Conservation (phyloP, 257 asterid genomes). For the Gentiana straminea region DNA sequence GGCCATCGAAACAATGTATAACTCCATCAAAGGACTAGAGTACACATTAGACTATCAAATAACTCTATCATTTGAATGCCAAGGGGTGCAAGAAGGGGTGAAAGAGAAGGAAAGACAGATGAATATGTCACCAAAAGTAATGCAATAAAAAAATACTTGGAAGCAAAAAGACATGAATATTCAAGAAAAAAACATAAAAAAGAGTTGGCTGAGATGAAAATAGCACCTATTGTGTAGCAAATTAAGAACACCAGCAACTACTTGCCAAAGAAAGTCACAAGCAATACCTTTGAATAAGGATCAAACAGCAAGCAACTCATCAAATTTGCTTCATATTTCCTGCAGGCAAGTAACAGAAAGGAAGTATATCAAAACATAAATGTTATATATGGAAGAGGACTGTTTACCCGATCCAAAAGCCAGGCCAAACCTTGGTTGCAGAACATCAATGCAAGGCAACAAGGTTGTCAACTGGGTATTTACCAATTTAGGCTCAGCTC, state of each 20-base stretch:
- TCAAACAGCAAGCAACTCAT: constrained; percentile 91
- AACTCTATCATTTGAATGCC: too few relatives aligned
- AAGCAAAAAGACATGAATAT: background rate
- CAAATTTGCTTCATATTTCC: constrained; percentile 70
- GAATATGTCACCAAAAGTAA: background rate
- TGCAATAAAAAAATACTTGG: background rate
- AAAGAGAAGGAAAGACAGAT: background rate
- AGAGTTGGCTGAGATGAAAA: too few relatives aligned
- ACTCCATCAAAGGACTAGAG: constrained; percentile 3
- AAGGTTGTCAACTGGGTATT: constrained; percentile 85
- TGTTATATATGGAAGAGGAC: constrained; percentile 3
- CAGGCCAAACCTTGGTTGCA: constrained; percentile 56
- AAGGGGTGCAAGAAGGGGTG: too few relatives aligned
- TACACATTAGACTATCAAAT: background rate
- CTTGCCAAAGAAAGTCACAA: constrained; percentile 5
- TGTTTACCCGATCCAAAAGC: constrained; percentile 9
- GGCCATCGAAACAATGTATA: constrained; percentile 15
- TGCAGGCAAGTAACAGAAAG: constrained; percentile 22
- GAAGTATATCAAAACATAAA: constrained; percentile 6
- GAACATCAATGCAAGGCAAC: constrained; percentile 77
- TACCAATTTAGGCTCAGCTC: constrained; percentile 80
- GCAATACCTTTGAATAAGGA: constrained; percentile 63
- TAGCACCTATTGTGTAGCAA: background rate
- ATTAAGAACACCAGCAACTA: constrained; percentile 1
- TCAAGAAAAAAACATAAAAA: background rate